Conservation (phyloP, 306 rosid genomes). For the Rosa multiflora region DNA sequence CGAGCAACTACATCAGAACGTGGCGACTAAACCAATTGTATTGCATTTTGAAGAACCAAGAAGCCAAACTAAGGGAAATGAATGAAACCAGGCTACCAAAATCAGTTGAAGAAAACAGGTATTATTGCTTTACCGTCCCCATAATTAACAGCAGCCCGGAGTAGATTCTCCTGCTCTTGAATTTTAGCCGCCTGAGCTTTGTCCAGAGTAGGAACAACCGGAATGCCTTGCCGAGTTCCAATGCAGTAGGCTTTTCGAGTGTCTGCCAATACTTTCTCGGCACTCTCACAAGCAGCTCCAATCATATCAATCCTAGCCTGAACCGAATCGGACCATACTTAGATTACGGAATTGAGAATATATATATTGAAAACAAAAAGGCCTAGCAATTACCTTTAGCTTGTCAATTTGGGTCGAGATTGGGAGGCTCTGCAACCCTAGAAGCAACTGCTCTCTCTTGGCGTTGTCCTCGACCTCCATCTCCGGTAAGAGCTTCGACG, state of each 20-base stretch:
- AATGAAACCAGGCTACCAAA: background rate
- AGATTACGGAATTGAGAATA: background rate
- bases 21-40: background rate
- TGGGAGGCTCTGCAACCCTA: conserved; percentile 82
- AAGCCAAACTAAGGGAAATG: background rate
- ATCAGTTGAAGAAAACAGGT: too few species aligned
- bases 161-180: conserved; percentile 87
- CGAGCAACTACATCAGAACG: background rate
- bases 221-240: conserved; percentile 82
- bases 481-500: too few species aligned
- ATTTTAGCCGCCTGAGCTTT: conserved; percentile 96
- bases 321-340: background rate
- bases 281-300: conserved; percentile 90
- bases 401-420: conserved; percentile 69
- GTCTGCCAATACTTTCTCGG: conserved; percentile 88
- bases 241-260: conserved; percentile 89
- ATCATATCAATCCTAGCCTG: conserved; percentile 88
- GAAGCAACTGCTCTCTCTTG: conserved; percentile 78
- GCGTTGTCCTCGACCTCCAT: conserved; percentile 73
- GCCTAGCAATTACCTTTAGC: conserved; percentile 47
- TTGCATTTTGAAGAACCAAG: background rate
- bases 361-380: background rate
- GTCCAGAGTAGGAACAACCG: conserved; percentile 77
- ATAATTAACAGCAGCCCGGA: conserved; percentile 79
- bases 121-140: conserved; percentile 57